phyloP scores from a whole-genome alignment of 495 filamentous ascomycete genomes.

The Darksidea phi region DNA sequence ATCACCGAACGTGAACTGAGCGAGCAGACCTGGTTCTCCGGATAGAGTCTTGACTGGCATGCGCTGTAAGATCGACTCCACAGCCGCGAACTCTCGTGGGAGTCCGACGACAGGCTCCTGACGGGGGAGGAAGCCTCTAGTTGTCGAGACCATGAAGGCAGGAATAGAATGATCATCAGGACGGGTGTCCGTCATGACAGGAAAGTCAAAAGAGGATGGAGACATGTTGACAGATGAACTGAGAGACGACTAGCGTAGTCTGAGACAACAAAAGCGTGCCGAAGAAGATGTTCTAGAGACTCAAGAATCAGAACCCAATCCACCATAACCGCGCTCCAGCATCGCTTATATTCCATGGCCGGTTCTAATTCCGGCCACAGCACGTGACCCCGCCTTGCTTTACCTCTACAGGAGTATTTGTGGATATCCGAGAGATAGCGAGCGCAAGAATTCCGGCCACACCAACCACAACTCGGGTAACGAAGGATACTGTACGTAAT shows the following conservation, averaged over 20 bases:
- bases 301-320: neutral
- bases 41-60: slow-evolving; percentile 71
- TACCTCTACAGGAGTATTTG: too few relatives aligned
- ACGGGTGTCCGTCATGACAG: slow-evolving; percentile 57
- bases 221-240: slow-evolving; percentile 20
- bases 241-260: neutral
- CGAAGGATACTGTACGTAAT: slow-evolving; percentile 34
- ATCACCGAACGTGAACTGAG: slow-evolving; percentile 66
- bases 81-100: slow-evolving; percentile 65
- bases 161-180: slow-evolving; percentile 62
- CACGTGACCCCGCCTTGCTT: neutral
- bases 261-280: neutral
- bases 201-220: slow-evolving; percentile 44
- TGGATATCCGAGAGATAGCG: neutral
- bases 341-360: slow-evolving; percentile 54
- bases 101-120: slow-evolving; percentile 59
- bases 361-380: slow-evolving; percentile 41
- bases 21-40: slow-evolving; percentile 74
- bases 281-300: neutral
- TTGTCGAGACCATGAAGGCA: slow-evolving; percentile 80
- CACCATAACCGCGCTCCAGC: slow-evolving; percentile 12
- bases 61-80: slow-evolving; percentile 67
- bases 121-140: slow-evolving; percentile 74
- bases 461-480: slow-evolving; percentile 14
- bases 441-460: slow-evolving; percentile 59